Percentiles rank a stretch among this genome's conserved stretches.
Evolutionary conservation across 176 grass and related monocot species (phyloP).

Genomic region (Ensete ventricosum): DNA sequence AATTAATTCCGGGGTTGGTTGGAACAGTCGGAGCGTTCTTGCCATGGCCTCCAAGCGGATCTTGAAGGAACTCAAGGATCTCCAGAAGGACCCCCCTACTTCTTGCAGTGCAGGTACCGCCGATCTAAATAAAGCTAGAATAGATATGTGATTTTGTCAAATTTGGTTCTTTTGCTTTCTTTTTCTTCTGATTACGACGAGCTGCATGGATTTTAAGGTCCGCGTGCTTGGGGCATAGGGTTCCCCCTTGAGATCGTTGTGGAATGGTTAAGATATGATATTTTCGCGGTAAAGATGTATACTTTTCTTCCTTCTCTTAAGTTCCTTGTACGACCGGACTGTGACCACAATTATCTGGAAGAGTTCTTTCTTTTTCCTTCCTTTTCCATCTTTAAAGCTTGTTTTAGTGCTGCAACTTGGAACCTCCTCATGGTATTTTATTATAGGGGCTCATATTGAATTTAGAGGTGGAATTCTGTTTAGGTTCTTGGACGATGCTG

Average conservation of each 20-base stretch:
- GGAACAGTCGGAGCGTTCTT: not conserved
- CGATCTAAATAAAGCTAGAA: not conserved
- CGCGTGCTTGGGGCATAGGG: not conserved
- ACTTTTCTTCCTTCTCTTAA: not conserved
- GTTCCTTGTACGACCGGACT: not conserved
- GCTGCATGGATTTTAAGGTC: not conserved
- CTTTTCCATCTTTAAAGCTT: no score
- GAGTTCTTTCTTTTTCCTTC: not conserved
- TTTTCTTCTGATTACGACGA: not conserved
- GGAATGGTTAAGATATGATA: not conserved
- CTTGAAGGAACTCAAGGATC: slow-evolving; percentile 11
- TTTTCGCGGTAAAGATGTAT: not conserved
- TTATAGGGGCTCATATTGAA: not conserved
- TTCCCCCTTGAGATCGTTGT: not conserved
- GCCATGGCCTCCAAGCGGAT: slow-evolving; percentile 11
- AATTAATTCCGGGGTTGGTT: not conserved
- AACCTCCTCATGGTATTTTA: not conserved
- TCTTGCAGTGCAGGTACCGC: slow-evolving; percentile 7
- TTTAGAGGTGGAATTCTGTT: no score
- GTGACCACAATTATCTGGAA: not conserved
- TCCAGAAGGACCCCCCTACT: not conserved
- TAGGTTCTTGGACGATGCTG: not conserved
- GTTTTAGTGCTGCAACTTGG: not conserved
- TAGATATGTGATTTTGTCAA: not conserved
- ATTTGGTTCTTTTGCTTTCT: not conserved